Evolutionary conservation across 2,329 filamentous ascomycete genomes (phyloP), one percentile per base, ranked within the genome.

Genomic region (Fusarium anguioides): DNA sequence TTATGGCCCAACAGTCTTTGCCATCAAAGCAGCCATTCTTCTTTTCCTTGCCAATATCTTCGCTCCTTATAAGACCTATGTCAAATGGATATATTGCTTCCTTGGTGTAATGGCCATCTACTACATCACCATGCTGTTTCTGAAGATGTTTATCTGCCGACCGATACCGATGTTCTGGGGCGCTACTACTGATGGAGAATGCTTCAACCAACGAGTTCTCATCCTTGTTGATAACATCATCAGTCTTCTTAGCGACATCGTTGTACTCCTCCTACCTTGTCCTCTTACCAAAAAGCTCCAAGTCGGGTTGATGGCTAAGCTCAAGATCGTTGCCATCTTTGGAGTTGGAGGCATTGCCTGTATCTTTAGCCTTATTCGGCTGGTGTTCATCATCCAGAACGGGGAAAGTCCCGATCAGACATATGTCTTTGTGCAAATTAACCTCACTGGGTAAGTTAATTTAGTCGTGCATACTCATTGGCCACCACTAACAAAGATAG

Each of bases 191-290:
- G 57, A 67, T 2, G 63, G 63, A 0, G n/a, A 66, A 31, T 67
- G 63, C 24, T 66, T 66, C 15, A 66, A 66, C 2, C 63, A 66
- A 5, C 46, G 63, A 2, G 49, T 49, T 1, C 40, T 66, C 0
- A 66, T 66, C 1, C 57, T 66, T 3, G 59, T 63, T 1, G 63
- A 66, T 18, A 66, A 66, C 6, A 51, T 66, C n/a, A 64, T 66
- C 8, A 66, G 63, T 15, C 63, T 66, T 18, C 20, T 66, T 1
- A 66, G 63, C 8, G 63, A 66, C 1, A 37, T 66, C 0, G 63
- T 66, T 5, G 58, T 66, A 0, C n/a, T 66, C 2, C 63, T 66
- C 1, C 17, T 66, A 0, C 63, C 63, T 3, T 66, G 63, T 4
- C 63, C 63, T 1, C 36, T 66, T 0, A 66, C 63, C 0, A 66